phyloP scores from a whole-genome alignment of 2,329 filamentous ascomycete species.

The Phaeosphaeriaceae sp. region DNA sequence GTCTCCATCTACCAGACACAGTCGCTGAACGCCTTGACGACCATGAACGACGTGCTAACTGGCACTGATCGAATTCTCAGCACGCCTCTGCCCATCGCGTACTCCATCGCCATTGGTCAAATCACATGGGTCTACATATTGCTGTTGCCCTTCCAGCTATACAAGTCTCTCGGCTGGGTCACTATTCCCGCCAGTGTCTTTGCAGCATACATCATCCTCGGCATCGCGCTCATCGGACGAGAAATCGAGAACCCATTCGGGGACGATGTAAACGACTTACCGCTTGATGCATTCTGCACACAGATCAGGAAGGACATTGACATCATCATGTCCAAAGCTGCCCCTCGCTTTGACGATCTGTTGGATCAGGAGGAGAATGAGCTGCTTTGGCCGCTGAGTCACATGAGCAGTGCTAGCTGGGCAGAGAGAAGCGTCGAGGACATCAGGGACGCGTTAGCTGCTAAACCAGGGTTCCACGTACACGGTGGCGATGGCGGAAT shows the following conservation, averaged over 20 bases:
- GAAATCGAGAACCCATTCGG: slow-evolving; percentile 90
- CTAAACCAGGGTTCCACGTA: slow-evolving; percentile 35
- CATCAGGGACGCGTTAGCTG: slow-evolving; percentile 51
- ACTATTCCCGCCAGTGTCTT: slow-evolving; percentile 77
- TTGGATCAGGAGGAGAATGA: slow-evolving; percentile 57
- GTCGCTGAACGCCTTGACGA: slow-evolving; percentile 66
- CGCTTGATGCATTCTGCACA: slow-evolving; percentile 74
- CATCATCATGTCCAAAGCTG: slow-evolving; percentile 68
- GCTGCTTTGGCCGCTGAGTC: slow-evolving; percentile 62
- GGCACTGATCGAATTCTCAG: slow-evolving; percentile 80
- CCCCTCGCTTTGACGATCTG: slow-evolving; percentile 62
- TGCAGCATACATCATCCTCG: slow-evolving; percentile 83
- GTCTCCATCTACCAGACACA: slow-evolving; percentile 67
- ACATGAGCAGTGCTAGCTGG: slow-evolving; percentile 46
- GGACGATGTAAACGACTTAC: slow-evolving; percentile 77
- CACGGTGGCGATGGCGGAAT: slow-evolving; percentile 9
- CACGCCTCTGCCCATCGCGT: slow-evolving; percentile 83
- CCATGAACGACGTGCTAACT: slow-evolving; percentile 75
- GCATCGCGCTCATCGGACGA: slow-evolving; percentile 76
- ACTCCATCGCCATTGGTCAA: slow-evolving; percentile 82
- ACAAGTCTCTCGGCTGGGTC: slow-evolving; percentile 69
- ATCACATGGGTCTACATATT: slow-evolving; percentile 87
- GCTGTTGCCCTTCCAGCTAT: slow-evolving; percentile 81
- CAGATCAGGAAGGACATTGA: slow-evolving; percentile 78
- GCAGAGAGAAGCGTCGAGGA: slow-evolving; percentile 44